A percentile compares a stretch with the other conserved stretches of the same genome.
phyloP scores from a whole-genome alignment of 176 grass and related monocot genomes.

The Bothriochloa decipiens region DNA sequence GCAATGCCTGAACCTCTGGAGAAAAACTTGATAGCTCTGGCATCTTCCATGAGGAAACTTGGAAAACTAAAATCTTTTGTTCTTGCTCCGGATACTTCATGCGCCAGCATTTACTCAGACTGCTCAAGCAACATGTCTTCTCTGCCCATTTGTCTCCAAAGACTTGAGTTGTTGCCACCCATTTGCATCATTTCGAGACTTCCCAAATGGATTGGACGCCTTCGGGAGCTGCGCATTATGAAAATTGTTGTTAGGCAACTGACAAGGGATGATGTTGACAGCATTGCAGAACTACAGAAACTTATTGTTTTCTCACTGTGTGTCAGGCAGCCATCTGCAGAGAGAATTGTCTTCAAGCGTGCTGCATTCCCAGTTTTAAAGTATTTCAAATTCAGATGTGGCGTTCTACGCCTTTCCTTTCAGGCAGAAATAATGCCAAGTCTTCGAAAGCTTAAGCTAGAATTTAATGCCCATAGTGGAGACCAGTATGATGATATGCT shows the following conservation, averaged over 20 bases:
- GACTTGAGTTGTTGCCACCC: conserved; percentile 24
- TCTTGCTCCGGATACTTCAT: not conserved
- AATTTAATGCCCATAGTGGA: conserved; percentile 6
- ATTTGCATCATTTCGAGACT: conserved; percentile 26
- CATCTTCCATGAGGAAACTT: not conserved
- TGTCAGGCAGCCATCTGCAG: not conserved
- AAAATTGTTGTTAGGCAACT: conserved; percentile 17
- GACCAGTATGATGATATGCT: not conserved
- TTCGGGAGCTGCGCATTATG: not conserved
- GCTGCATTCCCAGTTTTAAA: not conserved
- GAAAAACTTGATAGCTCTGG: not conserved
- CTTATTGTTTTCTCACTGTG: conserved; percentile 17
- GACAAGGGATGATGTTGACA: not conserved
- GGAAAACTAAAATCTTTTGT: not conserved
- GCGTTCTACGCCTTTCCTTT: conserved; percentile 7
- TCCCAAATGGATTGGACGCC: conserved; percentile 1
- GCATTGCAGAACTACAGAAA: not conserved
- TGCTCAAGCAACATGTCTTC: not conserved
- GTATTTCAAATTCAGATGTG: conserved; percentile 5
- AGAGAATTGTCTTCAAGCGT: not conserved
- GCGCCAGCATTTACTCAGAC: not conserved
- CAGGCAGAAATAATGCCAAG: not conserved
- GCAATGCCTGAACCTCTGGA: not conserved
- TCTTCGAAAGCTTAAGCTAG: conserved; percentile 1
- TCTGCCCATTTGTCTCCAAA: not conserved